These are phyloP conservation scores for Trypanosoma avium DNA, from an alignment of 208 protist genomes.

Conservation along the genomic window DNA sequence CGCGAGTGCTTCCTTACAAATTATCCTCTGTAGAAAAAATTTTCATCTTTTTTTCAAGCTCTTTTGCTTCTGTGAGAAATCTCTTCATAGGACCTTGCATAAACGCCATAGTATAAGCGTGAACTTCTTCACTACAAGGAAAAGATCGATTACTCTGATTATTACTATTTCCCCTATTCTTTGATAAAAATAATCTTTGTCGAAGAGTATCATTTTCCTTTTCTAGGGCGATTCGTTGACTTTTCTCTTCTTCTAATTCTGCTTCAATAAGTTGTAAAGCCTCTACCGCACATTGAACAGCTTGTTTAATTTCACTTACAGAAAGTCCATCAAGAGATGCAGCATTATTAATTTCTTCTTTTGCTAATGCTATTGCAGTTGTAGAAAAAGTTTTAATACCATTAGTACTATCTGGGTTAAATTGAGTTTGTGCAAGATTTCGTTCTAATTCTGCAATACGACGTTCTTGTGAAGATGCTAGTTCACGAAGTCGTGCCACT, in stretches of 20 bases:
- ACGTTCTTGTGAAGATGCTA: slow-evolving; percentile 6
- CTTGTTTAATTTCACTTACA: slow-evolving; percentile 6
- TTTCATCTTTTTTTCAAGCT: slow-evolving; percentile 4
- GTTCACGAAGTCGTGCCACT: slow-evolving; percentile 17
- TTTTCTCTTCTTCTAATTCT: slow-evolving; percentile 7
- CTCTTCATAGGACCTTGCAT: slow-evolving; percentile 17
- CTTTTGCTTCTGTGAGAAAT: slow-evolving; percentile 15
- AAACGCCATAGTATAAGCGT: slow-evolving; percentile 9
- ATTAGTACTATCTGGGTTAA: background rate
- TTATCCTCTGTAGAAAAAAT: background rate
- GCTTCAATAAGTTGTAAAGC: slow-evolving; percentile 12
- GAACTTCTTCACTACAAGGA: background rate
- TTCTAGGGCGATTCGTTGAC: slow-evolving; percentile 2
- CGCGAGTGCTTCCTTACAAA: too few species aligned
- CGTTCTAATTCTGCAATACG: slow-evolving; percentile 17
- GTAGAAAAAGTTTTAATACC: too few species aligned
- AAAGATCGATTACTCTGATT: background rate
- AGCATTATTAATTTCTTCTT: background rate
- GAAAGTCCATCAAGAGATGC: slow-evolving; percentile 18
- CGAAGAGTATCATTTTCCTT: slow-evolving; percentile 23
- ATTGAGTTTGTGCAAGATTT: background rate
- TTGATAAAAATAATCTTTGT: background rate
- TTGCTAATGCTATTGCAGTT: too few species aligned
- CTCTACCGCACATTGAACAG: slow-evolving; percentile 13
- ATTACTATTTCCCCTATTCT: background rate